Conservation (phyloP, 352 stramenopile genomes). For the Phytophthora hybrid region DNA sequence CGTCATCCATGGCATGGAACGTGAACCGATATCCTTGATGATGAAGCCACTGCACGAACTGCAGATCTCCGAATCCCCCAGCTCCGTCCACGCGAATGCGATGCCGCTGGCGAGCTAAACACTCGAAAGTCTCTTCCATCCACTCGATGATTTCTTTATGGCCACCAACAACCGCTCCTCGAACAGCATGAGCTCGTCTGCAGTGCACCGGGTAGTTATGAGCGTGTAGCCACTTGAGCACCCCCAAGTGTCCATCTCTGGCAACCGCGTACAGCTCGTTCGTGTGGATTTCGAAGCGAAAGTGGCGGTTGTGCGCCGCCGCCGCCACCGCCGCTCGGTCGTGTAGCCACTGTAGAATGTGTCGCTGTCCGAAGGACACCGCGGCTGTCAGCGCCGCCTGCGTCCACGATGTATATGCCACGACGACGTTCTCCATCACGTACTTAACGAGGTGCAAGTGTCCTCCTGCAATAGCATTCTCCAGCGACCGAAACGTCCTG, state of each 20-base stretch:
- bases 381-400: conserved; percentile 42
- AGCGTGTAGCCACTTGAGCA: conserved; percentile 45
- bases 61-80: conserved; percentile 37
- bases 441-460: conserved; percentile 53
- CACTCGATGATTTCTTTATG: conserved; percentile 39
- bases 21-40: conserved; percentile 43
- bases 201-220: conserved; percentile 38
- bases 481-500: conserved; percentile 42
- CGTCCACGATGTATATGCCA: conserved; percentile 48
- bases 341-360: conserved; percentile 51
- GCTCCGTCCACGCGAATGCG: conserved; percentile 48
- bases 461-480: conserved; percentile 52
- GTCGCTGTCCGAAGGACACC: conserved; percentile 31
- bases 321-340: conserved; percentile 24
- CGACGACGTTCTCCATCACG: conserved; percentile 45
- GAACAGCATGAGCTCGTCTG: conserved; percentile 42
- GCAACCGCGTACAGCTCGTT: conserved; percentile 40
- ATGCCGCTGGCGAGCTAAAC: conserved; percentile 32
- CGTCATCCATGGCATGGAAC: conserved; percentile 34
- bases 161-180: conserved; percentile 34
- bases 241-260: conserved; percentile 33
- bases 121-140: conserved; percentile 37
- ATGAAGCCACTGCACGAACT: conserved; percentile 45
- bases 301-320: conserved; percentile 26
- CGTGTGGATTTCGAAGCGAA: conserved; percentile 40